phyloP scores from a whole-genome alignment of 2,329 filamentous ascomycete species.

The Diaporthe aspalathi region DNA sequence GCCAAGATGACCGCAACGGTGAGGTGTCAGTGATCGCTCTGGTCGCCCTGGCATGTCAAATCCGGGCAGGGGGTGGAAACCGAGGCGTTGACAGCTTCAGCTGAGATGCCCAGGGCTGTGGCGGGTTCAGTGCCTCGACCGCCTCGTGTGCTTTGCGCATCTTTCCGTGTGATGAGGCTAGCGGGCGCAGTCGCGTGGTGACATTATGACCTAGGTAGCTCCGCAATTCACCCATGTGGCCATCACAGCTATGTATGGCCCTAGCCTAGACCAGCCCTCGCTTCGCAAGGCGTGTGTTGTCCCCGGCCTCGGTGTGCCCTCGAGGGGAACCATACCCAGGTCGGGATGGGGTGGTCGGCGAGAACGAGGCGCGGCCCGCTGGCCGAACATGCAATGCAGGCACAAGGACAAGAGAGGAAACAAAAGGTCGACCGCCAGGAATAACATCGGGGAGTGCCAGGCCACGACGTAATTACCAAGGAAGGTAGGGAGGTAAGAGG shows the following conservation, averaged over 20 bases:
- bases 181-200: conserved; percentile 15
- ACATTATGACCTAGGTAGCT: conserved; percentile 21
- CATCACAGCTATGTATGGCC: not conserved
- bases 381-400: conserved; percentile 22
- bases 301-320: not conserved
- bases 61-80: conserved; percentile 17
- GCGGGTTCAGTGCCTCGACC: conserved; percentile 11
- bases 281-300: not conserved
- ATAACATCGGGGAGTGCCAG: not conserved
- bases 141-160: not conserved
- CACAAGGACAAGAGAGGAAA: conserved; percentile 3
- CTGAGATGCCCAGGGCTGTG: conserved; percentile 14
- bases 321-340: not conserved
- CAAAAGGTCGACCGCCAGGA: not conserved
- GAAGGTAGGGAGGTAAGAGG: not conserved
- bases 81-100: conserved; percentile 23
- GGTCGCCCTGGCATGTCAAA: conserved; percentile 24
- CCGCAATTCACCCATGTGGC: not conserved
- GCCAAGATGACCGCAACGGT: conserved; percentile 21
- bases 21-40: conserved; percentile 29
- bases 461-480: conserved; percentile 3
- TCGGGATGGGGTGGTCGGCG: not conserved
- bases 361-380: conserved; percentile 27
- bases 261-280: not conserved
- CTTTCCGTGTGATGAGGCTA: conserved; percentile 24